Percentiles rank a stretch among this genome's conserved stretches.
These are phyloP conservation scores for Cryptosporidium parvum DNA, from an alignment of 169 alveolate species.

Conservation along the genomic window DNA sequence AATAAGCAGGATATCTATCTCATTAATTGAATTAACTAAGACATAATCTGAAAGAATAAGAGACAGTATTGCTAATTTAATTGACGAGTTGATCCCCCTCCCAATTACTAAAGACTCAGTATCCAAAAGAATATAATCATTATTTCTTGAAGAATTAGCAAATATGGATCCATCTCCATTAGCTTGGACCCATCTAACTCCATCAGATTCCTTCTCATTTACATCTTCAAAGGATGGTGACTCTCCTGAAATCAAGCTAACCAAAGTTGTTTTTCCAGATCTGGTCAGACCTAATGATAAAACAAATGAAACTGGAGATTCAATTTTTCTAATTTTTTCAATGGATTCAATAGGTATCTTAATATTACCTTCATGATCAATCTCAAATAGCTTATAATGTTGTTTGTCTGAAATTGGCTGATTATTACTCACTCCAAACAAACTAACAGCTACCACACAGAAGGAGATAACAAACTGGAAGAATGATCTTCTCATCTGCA, in stretches of 20 bases:
- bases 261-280: slow-evolving; percentile 84
- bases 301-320: slow-evolving; percentile 73
- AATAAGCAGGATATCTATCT: slow-evolving; percentile 8
- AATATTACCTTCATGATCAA: slow-evolving; percentile 19
- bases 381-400: slow-evolving; percentile 5
- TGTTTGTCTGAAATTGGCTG: neutral
- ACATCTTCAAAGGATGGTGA: neutral
- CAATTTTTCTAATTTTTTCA: slow-evolving; percentile 11
- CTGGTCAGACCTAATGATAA: slow-evolving; percentile 83
- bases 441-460: neutral
- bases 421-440: neutral
- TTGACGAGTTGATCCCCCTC: slow-evolving; percentile 34
- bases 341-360: slow-evolving; percentile 21
- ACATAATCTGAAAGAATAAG: slow-evolving; percentile 44
- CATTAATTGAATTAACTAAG: slow-evolving; percentile 14
- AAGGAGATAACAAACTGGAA: neutral
- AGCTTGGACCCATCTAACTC: slow-evolving; percentile 28
- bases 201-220: neutral
- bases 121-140: slow-evolving; percentile 5
- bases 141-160: neutral
- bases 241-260: slow-evolving; percentile 74
- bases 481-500: neutral
- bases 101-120: slow-evolving; percentile 34
- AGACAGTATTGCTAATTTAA: slow-evolving; percentile 14
- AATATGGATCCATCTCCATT: neutral